Conservation (phyloP, 345 rosid genomes). For the Reutealis trisperma region DNA sequence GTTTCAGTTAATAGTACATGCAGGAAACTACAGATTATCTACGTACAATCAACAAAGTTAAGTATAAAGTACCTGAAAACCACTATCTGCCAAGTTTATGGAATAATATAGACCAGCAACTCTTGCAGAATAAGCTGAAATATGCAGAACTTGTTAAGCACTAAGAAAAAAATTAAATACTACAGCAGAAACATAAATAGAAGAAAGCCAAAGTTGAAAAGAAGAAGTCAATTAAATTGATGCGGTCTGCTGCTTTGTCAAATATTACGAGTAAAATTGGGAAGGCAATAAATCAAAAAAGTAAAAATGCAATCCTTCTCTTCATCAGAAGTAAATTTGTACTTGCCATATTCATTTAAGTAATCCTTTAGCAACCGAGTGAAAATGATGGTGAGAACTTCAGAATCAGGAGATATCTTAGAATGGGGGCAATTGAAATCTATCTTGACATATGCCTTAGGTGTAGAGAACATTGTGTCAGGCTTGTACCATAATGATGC, state of each 20-base stretch:
- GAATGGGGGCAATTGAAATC: slow-evolving; percentile 81
- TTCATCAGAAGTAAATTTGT: background rate
- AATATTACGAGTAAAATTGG: background rate
- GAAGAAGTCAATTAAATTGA: background rate
- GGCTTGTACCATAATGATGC: slow-evolving; percentile 85
- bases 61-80: slow-evolving; percentile 61
- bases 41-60: slow-evolving; percentile 1
- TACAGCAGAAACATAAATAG: background rate
- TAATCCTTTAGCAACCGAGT: slow-evolving; percentile 73
- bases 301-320: background rate
- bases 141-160: slow-evolving; percentile 16
- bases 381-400: slow-evolving; percentile 65
- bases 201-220: background rate
- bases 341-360: slow-evolving; percentile 87
- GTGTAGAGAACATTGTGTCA: slow-evolving; percentile 73
- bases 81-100: slow-evolving; percentile 50
- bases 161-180: background rate
- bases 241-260: background rate
- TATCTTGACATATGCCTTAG: slow-evolving; percentile 82
- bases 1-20: background rate
- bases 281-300: background rate
- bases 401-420: slow-evolving; percentile 71
- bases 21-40: background rate
- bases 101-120: slow-evolving; percentile 82
- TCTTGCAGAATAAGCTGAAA: slow-evolving; percentile 81